Percentiles rank a stretch among this genome's conserved stretches.
These are phyloP conservation scores for Hawksworthiomyces lignivorus DNA, from an alignment of 2,329 filamentous ascomycete species.

Conservation along the genomic window DNA sequence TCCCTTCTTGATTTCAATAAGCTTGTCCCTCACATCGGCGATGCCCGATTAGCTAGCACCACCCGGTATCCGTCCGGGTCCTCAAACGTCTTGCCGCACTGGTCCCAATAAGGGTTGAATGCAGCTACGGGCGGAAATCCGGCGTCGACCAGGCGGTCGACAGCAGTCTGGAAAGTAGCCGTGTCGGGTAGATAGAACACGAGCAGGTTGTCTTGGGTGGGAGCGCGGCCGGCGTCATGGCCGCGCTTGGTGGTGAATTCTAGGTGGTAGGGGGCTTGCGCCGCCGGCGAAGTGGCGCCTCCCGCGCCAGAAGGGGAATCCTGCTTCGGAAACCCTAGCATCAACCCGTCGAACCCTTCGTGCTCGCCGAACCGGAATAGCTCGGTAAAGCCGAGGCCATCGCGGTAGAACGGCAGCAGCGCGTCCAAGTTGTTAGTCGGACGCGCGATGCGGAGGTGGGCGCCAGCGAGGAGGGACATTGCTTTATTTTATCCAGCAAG, in stretches of 20 bases:
- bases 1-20: no score
- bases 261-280: slow-evolving; percentile 29
- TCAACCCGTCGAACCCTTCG: slow-evolving; percentile 32
- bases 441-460: slow-evolving; percentile 33
- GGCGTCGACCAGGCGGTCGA: slow-evolving; percentile 25
- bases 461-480: slow-evolving; percentile 9
- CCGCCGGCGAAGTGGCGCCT: slow-evolving; percentile 20
- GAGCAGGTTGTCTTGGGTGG: slow-evolving; percentile 35
- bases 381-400: slow-evolving; percentile 31
- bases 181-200: slow-evolving; percentile 33
- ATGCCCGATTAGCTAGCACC: slow-evolving; percentile 29
- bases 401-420: slow-evolving; percentile 33
- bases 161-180: slow-evolving; percentile 21
- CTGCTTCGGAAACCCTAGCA: slow-evolving; percentile 25
- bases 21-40: slow-evolving; percentile 9
- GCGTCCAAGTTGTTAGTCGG: slow-evolving; percentile 30
- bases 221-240: slow-evolving; percentile 27
- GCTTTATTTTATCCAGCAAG: no score
- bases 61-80: slow-evolving; percentile 38
- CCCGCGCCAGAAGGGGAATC: no score
- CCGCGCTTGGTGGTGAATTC: slow-evolving; percentile 32
- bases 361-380: slow-evolving; percentile 28
- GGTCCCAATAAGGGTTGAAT: slow-evolving; percentile 38
- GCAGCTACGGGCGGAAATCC: slow-evolving; percentile 29
- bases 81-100: slow-evolving; percentile 34